Base-by-base conservation (phyloP, 345 rosid genomes). In the Capsella bursapastoris region DNA sequence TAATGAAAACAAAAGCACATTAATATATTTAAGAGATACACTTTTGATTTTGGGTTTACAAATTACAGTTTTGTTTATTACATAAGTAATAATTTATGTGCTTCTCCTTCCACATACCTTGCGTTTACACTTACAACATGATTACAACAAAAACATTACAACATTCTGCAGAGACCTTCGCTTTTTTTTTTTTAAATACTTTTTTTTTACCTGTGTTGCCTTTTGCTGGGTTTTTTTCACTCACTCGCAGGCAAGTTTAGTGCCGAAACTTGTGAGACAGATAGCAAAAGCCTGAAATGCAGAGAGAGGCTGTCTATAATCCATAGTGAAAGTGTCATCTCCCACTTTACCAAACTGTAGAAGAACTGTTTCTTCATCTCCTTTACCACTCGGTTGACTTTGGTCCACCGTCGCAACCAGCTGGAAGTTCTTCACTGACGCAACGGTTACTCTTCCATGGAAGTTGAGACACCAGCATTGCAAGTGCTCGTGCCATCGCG, bases 381-480 rank as follows among this genome's bases (percentile, higher is more conserved):
- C 98, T 87, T 83, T 93, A 15, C 96, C 92, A 40, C 85, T 96
- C 0, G 90, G 92, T 70, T 85, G 97, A 77, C 90, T 90, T 69
- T 83, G 92, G 76, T 89, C 96, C 8, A 86, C 71, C 0, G 88
- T 87, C 15, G 98, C 93, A 65, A 82, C 96, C 49, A 93, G 84
- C 81, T 91, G 97, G 45, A 93, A 93, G 79, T 93, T 93, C 82
- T 93, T 93, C 48, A 93, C 96, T 0, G 98, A 93, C 48, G 98
- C 98, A 53, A 89, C 90, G 0, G 98, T 93, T 49, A 93, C 98
- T 35, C 98, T 83, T 38, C 97, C 98, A 49, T 93, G 97, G 82
- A 94, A 91, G 80, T 94, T 94, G 72, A 94, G 80, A 82, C 97
- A 91, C 96, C 96, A 94, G 84, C 98, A 94, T 72, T 94, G 98